These are phyloP conservation scores for Fusarium domesticum DNA, from an alignment of 2,329 filamentous ascomycete species.

Conservation along the genomic window DNA sequence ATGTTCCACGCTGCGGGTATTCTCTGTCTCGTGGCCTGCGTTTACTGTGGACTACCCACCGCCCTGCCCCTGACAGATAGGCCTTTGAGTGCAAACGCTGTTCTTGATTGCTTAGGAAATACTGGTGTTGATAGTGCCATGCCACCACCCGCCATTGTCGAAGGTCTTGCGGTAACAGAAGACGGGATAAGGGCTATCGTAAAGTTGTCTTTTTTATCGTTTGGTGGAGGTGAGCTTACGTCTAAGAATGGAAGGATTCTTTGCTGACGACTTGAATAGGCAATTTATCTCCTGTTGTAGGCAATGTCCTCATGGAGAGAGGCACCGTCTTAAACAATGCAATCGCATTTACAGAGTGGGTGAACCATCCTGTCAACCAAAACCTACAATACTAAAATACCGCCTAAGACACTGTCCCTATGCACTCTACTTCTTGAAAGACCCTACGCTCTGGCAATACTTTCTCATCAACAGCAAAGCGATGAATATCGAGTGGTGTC, in stretches of 20 bases:
- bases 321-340: slow-evolving; percentile 37
- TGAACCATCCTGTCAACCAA: background rate
- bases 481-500: slow-evolving; percentile 40
- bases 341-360: slow-evolving; percentile 44
- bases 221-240: slow-evolving; percentile 37
- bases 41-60: slow-evolving; percentile 29
- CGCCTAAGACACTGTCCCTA: slow-evolving; percentile 34
- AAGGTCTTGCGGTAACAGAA: slow-evolving; percentile 40
- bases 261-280: slow-evolving; percentile 22
- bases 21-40: slow-evolving; percentile 8
- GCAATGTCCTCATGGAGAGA: slow-evolving; percentile 36
- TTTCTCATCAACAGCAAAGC: slow-evolving; percentile 42
- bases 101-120: slow-evolving; percentile 32
- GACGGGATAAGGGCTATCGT: slow-evolving; percentile 31
- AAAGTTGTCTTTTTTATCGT: slow-evolving; percentile 35
- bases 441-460: slow-evolving; percentile 41
- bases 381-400: background rate
- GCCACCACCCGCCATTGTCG: slow-evolving; percentile 41
- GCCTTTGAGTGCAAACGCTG: slow-evolving; percentile 35
- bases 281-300: slow-evolving; percentile 37
- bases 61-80: slow-evolving; percentile 17
- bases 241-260: background rate
- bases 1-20: slow-evolving; percentile 24
- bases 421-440: slow-evolving; percentile 33
- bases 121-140: slow-evolving; percentile 28